Conservation (phyloP, 805 yeast species). For the Wickerhamomyces strasburgensis region DNA sequence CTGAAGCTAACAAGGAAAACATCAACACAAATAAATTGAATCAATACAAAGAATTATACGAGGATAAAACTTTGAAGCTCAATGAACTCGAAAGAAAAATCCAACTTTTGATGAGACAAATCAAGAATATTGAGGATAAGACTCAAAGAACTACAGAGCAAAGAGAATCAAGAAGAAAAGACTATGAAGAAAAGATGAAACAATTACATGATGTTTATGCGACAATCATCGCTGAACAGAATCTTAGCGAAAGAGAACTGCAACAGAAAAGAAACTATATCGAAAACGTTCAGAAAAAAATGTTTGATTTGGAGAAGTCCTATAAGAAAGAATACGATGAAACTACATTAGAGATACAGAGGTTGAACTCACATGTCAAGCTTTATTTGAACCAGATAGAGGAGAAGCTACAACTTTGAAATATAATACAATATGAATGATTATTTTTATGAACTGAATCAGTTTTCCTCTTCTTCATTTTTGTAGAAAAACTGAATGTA, state of each 20-base stretch:
- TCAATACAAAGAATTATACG: constrained; percentile 15
- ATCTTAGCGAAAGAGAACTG: constrained; percentile 33
- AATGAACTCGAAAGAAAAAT: constrained; percentile 32
- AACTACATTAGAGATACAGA: constrained; percentile 27
- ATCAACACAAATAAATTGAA: constrained; percentile 11
- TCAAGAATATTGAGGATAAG: constrained; percentile 37
- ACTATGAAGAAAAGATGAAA: constrained; percentile 31
- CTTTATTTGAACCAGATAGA: constrained; percentile 24
- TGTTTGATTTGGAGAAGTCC: constrained; percentile 27
- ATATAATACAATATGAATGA: neutral
- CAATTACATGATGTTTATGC: constrained; percentile 33
- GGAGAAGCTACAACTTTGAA: constrained; percentile 14
- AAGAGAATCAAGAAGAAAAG: constrained; percentile 31
- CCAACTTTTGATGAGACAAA: constrained; percentile 35
- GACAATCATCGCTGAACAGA: constrained; percentile 33
- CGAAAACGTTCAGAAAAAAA: constrained; percentile 34
- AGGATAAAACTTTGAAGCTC: constrained; percentile 19
- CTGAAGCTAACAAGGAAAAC: constrained; percentile 16
- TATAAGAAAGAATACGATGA: constrained; percentile 37
- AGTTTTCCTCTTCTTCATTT: constrained; percentile 2
- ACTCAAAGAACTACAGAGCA: constrained; percentile 32
- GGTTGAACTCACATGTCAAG: constrained; percentile 23
- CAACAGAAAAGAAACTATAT: constrained; percentile 32
- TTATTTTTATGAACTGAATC: no score
- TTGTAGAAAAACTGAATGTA: constrained; percentile 66